Evolutionary conservation across 1,284 basidiomycete genomes (phyloP).

Genomic region (Fomitiporia mediterranea): DNA sequence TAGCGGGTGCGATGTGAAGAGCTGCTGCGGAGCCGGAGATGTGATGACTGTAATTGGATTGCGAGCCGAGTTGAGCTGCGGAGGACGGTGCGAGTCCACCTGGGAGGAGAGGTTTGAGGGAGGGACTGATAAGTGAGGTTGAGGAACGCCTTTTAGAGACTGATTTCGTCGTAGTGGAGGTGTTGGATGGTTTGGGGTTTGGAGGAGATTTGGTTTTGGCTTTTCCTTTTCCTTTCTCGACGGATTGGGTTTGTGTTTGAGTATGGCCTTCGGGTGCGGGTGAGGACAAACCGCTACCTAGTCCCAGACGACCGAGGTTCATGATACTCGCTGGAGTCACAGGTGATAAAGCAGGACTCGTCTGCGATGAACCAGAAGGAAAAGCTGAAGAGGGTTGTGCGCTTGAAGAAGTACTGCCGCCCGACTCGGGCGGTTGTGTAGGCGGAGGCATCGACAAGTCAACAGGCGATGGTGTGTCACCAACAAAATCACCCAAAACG

Average conservation of each 20-base stretch:
- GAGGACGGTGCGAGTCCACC: slow-evolving; percentile 32
- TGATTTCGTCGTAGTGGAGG: slow-evolving; percentile 21
- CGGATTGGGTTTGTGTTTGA: slow-evolving; percentile 9
- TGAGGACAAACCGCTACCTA: slow-evolving; percentile 39
- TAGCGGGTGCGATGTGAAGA: slow-evolving; percentile 23
- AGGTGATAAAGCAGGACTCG: slow-evolving; percentile 48
- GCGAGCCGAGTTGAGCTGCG: slow-evolving; percentile 25
- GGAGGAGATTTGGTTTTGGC: slow-evolving; percentile 27
- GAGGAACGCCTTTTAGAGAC: slow-evolving; percentile 29
- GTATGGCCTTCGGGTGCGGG: slow-evolving; percentile 23
- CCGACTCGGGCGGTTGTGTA: slow-evolving; percentile 41
- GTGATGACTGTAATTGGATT: slow-evolving; percentile 24
- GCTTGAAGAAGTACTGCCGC: slow-evolving; percentile 18
- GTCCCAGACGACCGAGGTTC: slow-evolving; percentile 67
- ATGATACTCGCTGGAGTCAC: slow-evolving; percentile 86
- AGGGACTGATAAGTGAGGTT: slow-evolving; percentile 38
- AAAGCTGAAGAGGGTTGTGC: not conserved
- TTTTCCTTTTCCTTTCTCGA: slow-evolving; percentile 28
- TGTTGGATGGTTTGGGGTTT: slow-evolving; percentile 18
- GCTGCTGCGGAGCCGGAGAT: slow-evolving; percentile 24
- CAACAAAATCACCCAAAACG: slow-evolving; percentile 40
- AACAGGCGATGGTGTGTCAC: slow-evolving; percentile 75
- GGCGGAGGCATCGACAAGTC: slow-evolving; percentile 83
- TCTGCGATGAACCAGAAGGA: slow-evolving; percentile 13
- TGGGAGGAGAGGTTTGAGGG: slow-evolving; percentile 65